Base-by-base conservation (phyloP, 2,329 filamentous ascomycete genomes). In the Curvularia sp. region DNA sequence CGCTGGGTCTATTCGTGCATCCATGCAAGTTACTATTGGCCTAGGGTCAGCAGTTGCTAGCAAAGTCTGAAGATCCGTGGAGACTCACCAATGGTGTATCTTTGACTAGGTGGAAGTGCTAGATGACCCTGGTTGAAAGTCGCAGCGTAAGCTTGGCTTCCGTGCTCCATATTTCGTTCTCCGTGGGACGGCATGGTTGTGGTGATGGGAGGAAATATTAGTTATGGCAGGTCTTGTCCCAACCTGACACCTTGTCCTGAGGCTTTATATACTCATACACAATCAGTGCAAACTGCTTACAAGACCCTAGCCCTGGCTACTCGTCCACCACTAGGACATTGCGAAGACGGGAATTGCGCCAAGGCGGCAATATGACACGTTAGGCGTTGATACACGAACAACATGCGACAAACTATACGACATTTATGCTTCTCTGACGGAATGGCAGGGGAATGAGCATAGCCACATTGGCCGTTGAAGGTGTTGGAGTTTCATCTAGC, bases 1-100 rank as follows among this genome's bases (percentile, higher is more conserved):
- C 3, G 86, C 83, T 0, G 91, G 87, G 67, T 94, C 83, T 74
- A 82, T 81, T 12, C 91, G 86, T 5, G 91, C 89, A 70, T 95
- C 91, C 90, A 95, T 95, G 77, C 91, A 95, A 0, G 90, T 91
- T 43, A 94, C 83, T 84, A 21, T 41, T 15, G 12, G 23, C 42
- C 38, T 10, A 28, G 21, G 23, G 13, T 51, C 13, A 59, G 57
- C 12, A 9, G 7, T 2, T 2, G 18, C n/a, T 30, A n/a, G 27
- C 7, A 18, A 25, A 8, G 2, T 1, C 12, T 23, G 23, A 18
- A 15, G 3, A 47, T 15, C 12, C 2, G 10, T 38, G 18, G 4
- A 28, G 39, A 65, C 80, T 32, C 81, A 89, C 87, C 76, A 62
- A 90, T 80, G 7, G 86, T 80, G 69, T 90, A 90, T 67, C 88